These are phyloP conservation scores for Penicillium sp. DNA, from an alignment of 2,329 filamentous ascomycete species.

Conservation along the genomic window DNA sequence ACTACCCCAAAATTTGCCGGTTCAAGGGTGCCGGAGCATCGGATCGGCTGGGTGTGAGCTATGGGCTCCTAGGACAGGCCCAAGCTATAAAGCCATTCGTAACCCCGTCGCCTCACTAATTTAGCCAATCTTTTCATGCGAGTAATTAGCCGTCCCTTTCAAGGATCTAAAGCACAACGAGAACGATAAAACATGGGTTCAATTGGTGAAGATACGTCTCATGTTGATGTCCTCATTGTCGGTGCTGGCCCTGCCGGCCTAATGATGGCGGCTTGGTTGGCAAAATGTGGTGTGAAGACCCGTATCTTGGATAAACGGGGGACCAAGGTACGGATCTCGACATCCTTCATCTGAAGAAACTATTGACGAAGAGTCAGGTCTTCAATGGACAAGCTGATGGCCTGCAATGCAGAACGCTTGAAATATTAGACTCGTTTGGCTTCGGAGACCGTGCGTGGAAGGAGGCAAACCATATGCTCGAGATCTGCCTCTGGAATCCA, in stretches of 20 bases:
- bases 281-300: slow-evolving; percentile 53
- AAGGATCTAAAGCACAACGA: not conserved
- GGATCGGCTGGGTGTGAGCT: not conserved
- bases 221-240: slow-evolving; percentile 42
- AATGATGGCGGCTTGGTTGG: slow-evolving; percentile 56
- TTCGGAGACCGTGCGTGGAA: slow-evolving; percentile 68
- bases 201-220: not conserved
- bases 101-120: not conserved
- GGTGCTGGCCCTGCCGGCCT: slow-evolving; percentile 58
- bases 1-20: not conserved
- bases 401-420: slow-evolving; percentile 22
- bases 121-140: not conserved
- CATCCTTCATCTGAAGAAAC: not conserved
- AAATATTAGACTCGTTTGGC: slow-evolving; percentile 71
- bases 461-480: slow-evolving; percentile 71
- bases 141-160: not conserved
- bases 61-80: not conserved
- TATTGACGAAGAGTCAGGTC: slow-evolving; percentile 16
- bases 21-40: not conserved
- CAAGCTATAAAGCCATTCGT: not conserved
- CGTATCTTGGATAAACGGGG: slow-evolving; percentile 54
- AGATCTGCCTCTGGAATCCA: slow-evolving; percentile 66
- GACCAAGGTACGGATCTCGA: slow-evolving; percentile 31
- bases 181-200: not conserved
- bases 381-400: slow-evolving; percentile 31